Evolutionary conservation across 2,329 filamentous ascomycete species (phyloP), one percentile per base, ranked within the genome.

Genomic region (Aureobasidium melanogenum): DNA sequence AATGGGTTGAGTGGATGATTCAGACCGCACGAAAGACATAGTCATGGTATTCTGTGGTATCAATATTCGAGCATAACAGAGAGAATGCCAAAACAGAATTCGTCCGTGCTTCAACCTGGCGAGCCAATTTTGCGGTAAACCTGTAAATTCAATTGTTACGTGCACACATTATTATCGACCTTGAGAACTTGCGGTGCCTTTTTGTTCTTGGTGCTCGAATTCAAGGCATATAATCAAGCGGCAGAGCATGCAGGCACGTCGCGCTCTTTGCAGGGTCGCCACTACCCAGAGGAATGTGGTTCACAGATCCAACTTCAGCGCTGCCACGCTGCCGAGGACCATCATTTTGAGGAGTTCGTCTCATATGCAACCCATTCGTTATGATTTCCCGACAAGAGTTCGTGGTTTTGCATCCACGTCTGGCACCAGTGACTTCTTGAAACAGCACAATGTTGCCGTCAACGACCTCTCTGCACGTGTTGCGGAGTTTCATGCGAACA

Each of bases 401-500:
- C 56, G 56, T 50, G 44, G 56, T 39, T 22, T 39, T 50, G 56
- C 56, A 15, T 59, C 56, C 34, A 15, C 22, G 17, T 48, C 56
- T 15, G 32, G 43, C 34, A 17, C 24, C 17, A 41, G 41, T 32
- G 56, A 59, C 22, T 59, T 50, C 9, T 14, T 76, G 72, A 71
- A 75, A 22, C 68, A 70, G 24, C 76, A 82, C 66, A 69, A 75
- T 59, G 68, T 72, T 59, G 71, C 74, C 24, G 79, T 83, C 28
- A 68, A 75, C 32, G 66, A 69, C 47, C 78, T 83, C 34, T 75
- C 80, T 7, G 69, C 72, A 5, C 74, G 71, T 58, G 78, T 83
- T 50, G 74, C 74, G 55, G 67, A 72, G 14, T 84, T 82, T 70
- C 77, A 83, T 68, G 71, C 76, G 14, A 76, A 76, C 47, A 74